These are phyloP conservation scores for Fraxinus sp. DNA, from an alignment of 305 asterid species.

Conservation along the genomic window DNA sequence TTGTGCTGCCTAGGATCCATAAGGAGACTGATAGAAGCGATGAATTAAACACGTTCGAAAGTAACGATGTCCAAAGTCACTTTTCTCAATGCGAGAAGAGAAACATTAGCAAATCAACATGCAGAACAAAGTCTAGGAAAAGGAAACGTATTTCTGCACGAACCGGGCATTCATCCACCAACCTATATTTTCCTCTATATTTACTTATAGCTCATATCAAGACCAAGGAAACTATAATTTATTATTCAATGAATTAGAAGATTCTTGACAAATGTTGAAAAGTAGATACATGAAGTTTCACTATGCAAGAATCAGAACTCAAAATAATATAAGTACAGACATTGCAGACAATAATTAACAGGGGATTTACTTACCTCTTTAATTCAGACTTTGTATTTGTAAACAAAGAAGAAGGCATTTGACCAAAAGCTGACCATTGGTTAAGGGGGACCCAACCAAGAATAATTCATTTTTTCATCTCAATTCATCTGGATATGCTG, in stretches of 20 bases:
- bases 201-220: neutral
- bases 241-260: neutral
- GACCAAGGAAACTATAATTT: neutral
- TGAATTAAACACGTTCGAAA: too few species aligned
- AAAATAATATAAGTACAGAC: neutral
- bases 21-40: neutral
- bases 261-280: neutral
- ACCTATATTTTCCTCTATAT: neutral
- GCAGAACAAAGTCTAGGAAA: neutral
- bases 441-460: neutral
- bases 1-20: neutral
- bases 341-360: too few species aligned
- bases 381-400: neutral
- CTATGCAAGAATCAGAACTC: neutral
- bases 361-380: neutral
- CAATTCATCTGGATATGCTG: neutral
- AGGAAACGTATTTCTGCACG: neutral
- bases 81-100: neutral
- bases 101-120: neutral
- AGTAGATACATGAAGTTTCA: neutral
- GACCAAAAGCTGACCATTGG: neutral
- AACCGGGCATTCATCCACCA: neutral
- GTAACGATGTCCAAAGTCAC: neutral
- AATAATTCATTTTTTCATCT: neutral
- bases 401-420: neutral